Evolutionary conservation across 768 basidiomycete genomes (phyloP), one percentile per base, ranked within the genome.

Genomic region (Leccinum boreale): DNA sequence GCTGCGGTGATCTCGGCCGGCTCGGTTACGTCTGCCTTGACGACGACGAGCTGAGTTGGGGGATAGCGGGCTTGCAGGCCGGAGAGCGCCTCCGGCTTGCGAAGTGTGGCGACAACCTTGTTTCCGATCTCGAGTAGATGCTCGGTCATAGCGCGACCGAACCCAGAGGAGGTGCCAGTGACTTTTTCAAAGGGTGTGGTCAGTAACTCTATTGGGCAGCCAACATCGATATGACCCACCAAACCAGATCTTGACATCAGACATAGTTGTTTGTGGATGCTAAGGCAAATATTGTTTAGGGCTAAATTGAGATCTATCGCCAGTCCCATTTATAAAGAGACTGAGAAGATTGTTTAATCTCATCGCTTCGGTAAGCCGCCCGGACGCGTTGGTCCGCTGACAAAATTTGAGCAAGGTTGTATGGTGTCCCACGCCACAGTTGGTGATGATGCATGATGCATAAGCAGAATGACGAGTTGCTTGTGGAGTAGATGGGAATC

Each of bases 41-140:
- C 29, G 53, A 74, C 57, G 52, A 74, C 58, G 14, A 77, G 69
- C 31, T 66, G 67, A 3, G 60, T 48, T 15, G 64, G 4, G 1
- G 67, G 50, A 52, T 72, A 73, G 4, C 61, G 49, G 4, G 62
- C 48, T 14, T 52, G 24, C 10, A 76, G 67, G 35, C 69, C 67
- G 8, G 60, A 60, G 45, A 80, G 63, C 15, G 54, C 65, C 6
- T 63, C 69, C 9, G 77, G 76, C 28, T 63, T 73, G 55, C 79
- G 79, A 15, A 78, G 68, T 15, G 78, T 77, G 15, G 81, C 79
- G 53, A 78, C 64, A 29, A 72, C 79, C 12, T 62, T 74, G 58
- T 77, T 71, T 14, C 78, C 77, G 5, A 62, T 60, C 29, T 53
- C 48, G 42, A 81, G 46, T 2, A 26, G 14, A 26, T 52, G 33